A percentile compares a stretch with the other conserved stretches of the same genome.
Conservation (phyloP, 129 eudicot species). For the Helichrysum umbraculigerum region DNA sequence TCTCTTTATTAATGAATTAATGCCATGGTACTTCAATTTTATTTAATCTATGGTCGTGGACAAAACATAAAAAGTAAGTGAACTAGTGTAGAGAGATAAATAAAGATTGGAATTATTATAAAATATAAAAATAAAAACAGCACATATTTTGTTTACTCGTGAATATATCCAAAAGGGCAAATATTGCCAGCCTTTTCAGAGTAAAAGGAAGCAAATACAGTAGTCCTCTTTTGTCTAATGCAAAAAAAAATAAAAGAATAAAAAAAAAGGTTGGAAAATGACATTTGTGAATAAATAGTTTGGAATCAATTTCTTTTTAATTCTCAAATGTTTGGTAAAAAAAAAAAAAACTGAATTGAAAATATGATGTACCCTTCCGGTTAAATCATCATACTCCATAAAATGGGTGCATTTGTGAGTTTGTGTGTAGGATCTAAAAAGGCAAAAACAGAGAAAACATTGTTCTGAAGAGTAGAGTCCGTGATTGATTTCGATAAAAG, state of each 20-base stretch:
- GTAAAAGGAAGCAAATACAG: not conserved
- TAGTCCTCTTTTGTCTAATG: not conserved
- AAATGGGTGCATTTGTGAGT: not conserved
- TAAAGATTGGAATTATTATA: too few relatives aligned
- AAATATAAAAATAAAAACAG: too few relatives aligned
- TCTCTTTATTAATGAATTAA: too few relatives aligned
- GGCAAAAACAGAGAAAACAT: not conserved
- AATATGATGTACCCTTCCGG: too few relatives aligned
- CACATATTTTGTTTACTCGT: not conserved
- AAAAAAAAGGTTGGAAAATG: not conserved
- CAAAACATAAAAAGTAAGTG: too few relatives aligned
- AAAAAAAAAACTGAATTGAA: not conserved
- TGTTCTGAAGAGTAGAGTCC: not conserved
- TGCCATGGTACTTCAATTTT: not conserved
- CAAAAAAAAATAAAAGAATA: not conserved
- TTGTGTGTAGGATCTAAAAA: not conserved
- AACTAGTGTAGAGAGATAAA: not conserved
- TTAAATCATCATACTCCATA: not conserved
- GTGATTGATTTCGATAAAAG: constrained; percentile 1
- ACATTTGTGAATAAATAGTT: too few relatives aligned
- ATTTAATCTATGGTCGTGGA: not conserved
- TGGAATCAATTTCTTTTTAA: too few relatives aligned
- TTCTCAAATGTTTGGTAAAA: too few relatives aligned
- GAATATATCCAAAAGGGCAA: not conserved
- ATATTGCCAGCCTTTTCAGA: not conserved